Base-by-base conservation (phyloP, 768 basidiomycete genomes). In the Boletellus emodensis region DNA sequence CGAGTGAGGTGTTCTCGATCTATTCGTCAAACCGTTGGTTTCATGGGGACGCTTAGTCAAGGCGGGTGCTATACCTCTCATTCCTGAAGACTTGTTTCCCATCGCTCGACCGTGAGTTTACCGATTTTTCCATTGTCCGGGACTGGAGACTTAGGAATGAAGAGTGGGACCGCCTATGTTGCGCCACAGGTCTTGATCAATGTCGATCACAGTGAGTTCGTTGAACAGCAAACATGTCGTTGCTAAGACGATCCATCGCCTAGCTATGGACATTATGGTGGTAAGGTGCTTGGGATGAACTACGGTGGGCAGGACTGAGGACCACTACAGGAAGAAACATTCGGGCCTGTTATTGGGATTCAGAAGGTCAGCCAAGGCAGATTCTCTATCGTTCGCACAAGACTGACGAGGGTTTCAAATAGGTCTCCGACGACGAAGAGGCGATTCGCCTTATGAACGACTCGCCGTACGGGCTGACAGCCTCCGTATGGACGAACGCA, bases 401-500 rank as follows among this genome's bases (percentile, higher is more conserved):
- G 6, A 41, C 34, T 6, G 3, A 49, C 28, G 4, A 32, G 20
- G 34, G 15, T 17, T 15, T 6, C 33, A 3, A 11, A 34, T 44
- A 89, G 87, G 88, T 92, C 18, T 73, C 78, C 9, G 83, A 83
- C 0, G 96, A 97, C 64, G 87, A 85, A 40, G 92, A 95, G 64
- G 96, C 96, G 1, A 71, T 97, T 49, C 65, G 69, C 15, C 79
- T 98, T 30, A 99, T 99, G 90, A 98, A 99, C 67, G 94, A 98
- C 66, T 96, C 94, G 14, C 82, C 81, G 0, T 98, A 94, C 63
- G 96, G 96, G 13, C 76, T 99, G 18, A 99, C 95, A 2, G 92
- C 91, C 4, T 94, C 92, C 15, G 67, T 99, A 30, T 99, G 95
- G 96, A 97, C 96, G 1, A 80, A 90, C 58, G 79, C 75, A 0